These are phyloP conservation scores for Waitea zeae DNA, from an alignment of 1,284 basidiomycete genomes.

Conservation along the genomic window DNA sequence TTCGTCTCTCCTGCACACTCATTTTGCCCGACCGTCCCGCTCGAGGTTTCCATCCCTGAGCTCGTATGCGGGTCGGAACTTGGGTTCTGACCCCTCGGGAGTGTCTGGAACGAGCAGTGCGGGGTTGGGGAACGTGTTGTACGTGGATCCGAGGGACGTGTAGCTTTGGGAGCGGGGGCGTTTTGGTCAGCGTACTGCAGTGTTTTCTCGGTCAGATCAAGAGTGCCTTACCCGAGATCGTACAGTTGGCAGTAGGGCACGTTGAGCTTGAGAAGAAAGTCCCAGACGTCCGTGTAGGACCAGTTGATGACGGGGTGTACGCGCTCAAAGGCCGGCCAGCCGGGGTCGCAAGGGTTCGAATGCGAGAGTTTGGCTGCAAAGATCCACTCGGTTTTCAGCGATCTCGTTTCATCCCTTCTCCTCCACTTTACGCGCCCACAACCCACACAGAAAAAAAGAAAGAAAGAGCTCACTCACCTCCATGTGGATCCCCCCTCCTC, in stretches of 20 bases:
- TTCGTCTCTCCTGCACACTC: too few relatives aligned
- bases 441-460: too few relatives aligned
- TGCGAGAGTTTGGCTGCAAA: constrained; percentile 51
- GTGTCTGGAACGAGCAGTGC: constrained; percentile 34
- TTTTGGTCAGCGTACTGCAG: constrained; percentile 1
- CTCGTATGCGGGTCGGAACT: constrained; percentile 66
- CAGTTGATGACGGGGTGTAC: constrained; percentile 96
- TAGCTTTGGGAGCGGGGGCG: constrained; percentile 65
- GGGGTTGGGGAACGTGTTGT: constrained; percentile 89
- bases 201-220: not conserved
- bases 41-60: constrained; percentile 64
- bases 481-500: constrained; percentile 79
- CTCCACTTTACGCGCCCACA: too few relatives aligned
- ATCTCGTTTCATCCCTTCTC: too few relatives aligned
- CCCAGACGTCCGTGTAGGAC: constrained; percentile 84
- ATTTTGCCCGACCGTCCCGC: constrained; percentile 52
- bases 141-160: constrained; percentile 90
- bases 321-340: constrained; percentile 82
- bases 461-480: too few relatives aligned
- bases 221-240: constrained; percentile 61
- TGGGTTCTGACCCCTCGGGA: constrained; percentile 7
- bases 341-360: constrained; percentile 67
- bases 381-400: too few relatives aligned
- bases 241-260: constrained; percentile 84
- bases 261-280: constrained; percentile 58